A percentile compares a stretch with the other conserved stretches of the same genome.
Evolutionary conservation across 2,329 filamentous ascomycete species (phyloP).

Genomic region (Aspergillus tanneri): DNA sequence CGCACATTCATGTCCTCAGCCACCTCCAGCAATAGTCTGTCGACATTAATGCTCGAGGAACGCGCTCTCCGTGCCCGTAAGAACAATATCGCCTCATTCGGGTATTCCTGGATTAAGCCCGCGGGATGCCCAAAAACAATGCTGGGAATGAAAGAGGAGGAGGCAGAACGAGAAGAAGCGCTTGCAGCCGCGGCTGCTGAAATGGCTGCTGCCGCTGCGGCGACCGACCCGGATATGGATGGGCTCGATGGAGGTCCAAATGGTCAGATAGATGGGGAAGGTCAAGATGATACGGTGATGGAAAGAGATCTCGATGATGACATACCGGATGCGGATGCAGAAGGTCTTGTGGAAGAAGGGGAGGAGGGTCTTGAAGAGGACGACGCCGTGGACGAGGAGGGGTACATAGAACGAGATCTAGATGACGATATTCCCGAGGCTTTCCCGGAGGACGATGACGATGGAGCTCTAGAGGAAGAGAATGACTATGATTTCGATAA

Average conservation of each 20-base stretch:
- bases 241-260: constrained; percentile 24
- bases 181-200: constrained; percentile 72
- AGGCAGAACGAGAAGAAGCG: constrained; percentile 82
- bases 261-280: constrained; percentile 29
- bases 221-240: constrained; percentile 51
- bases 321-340: constrained; percentile 45
- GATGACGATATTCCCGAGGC: constrained; percentile 74
- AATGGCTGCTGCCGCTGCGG: constrained; percentile 66
- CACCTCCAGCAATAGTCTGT: constrained; percentile 62
- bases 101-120: constrained; percentile 84
- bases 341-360: constrained; percentile 42
- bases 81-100: constrained; percentile 79
- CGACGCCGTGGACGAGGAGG: constrained; percentile 54
- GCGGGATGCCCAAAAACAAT: constrained; percentile 86
- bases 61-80: constrained; percentile 72
- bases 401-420: constrained; percentile 59
- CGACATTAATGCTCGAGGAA: constrained; percentile 73
- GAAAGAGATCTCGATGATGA: constrained; percentile 47
- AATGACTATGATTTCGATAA: constrained; percentile 45
- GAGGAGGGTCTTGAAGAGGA: constrained; percentile 52
- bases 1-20: constrained; percentile 48
- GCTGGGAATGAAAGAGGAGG: constrained; percentile 85
- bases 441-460: constrained; percentile 43
- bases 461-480: constrained; percentile 40
- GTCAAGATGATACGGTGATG: constrained; percentile 36